These are phyloP conservation scores for Neurospora intermedia DNA, from an alignment of 495 filamentous ascomycete genomes.

Conservation along the genomic window DNA sequence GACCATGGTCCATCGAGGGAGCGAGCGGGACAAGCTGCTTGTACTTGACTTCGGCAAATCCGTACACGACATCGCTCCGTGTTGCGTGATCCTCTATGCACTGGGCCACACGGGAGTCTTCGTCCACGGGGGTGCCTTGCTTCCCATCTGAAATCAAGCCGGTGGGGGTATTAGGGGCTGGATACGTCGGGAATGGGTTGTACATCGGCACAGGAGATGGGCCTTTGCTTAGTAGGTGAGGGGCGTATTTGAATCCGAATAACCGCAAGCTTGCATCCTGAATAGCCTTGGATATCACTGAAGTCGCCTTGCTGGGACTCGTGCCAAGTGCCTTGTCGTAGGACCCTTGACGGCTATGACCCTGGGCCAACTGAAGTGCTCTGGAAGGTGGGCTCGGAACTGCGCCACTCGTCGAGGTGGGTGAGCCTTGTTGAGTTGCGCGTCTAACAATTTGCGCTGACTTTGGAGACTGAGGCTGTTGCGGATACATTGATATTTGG, in stretches of 20 bases:
- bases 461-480: constrained; percentile 35
- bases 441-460: constrained; percentile 38
- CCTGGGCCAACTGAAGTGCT: constrained; percentile 58
- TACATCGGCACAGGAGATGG: constrained; percentile 71
- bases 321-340: constrained; percentile 70
- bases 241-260: constrained; percentile 64
- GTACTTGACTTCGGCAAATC: constrained; percentile 97
- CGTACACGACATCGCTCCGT: constrained; percentile 88
- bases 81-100: constrained; percentile 84
- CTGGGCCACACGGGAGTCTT: constrained; percentile 68
- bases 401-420: constrained; percentile 47
- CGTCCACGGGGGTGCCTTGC: constrained; percentile 51
- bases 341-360: constrained; percentile 53
- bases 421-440: constrained; percentile 54
- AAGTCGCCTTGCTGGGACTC: constrained; percentile 71
- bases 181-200: constrained; percentile 75
- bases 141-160: constrained; percentile 59
- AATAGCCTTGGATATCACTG: constrained; percentile 85
- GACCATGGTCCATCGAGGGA: constrained; percentile 61
- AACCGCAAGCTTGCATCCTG: constrained; percentile 84
- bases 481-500: constrained; percentile 71
- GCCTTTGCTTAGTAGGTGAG: constrained; percentile 53
- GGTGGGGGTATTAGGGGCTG: constrained; percentile 44
- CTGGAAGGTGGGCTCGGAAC: constrained; percentile 45
- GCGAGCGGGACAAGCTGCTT: constrained; percentile 85